These are phyloP conservation scores for Vitis hybrid DNA, from an alignment of 177 flowering plant species.

Conservation along the genomic window DNA sequence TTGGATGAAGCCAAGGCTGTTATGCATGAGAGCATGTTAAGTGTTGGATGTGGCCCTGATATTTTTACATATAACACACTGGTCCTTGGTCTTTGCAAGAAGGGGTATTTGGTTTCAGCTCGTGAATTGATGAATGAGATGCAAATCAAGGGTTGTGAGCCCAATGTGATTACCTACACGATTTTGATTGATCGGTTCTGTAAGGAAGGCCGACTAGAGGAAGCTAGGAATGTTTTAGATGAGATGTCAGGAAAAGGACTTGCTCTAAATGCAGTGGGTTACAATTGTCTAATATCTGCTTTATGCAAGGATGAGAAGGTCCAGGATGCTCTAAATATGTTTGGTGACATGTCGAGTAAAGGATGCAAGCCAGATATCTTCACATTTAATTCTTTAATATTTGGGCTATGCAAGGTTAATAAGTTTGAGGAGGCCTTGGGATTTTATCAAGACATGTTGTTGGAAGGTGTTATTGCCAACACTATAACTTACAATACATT, in stretches of 20 bases:
- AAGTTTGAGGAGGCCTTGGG: conserved; percentile 61
- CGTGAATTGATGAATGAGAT: conserved; percentile 60
- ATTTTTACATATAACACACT: conserved; percentile 63
- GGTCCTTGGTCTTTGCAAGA: conserved; percentile 70
- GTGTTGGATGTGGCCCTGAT: conserved; percentile 56
- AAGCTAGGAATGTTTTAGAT: conserved; percentile 44
- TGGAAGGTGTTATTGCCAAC: conserved; percentile 83
- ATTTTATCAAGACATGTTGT: conserved; percentile 63
- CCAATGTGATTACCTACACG: conserved; percentile 77
- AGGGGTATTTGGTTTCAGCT: conserved; percentile 60
- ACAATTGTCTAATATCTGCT: conserved; percentile 73
- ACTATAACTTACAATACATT: conserved; percentile 84
- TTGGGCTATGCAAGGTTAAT: conserved; percentile 61
- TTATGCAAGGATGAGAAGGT: conserved; percentile 55
- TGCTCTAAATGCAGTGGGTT: conserved; percentile 59
- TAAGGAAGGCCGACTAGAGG: conserved; percentile 47
- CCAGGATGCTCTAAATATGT: conserved; percentile 50
- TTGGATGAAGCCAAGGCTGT: conserved; percentile 64
- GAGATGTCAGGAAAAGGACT: conserved; percentile 65
- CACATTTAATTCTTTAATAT: conserved; percentile 80
- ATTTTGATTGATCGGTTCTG: conserved; percentile 69
- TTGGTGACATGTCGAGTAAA: conserved; percentile 48
- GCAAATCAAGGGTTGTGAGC: conserved; percentile 57
- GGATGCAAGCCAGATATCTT: conserved; percentile 78
- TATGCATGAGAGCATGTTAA: conserved; percentile 40